phyloP scores from a whole-genome alignment of 2,329 filamentous ascomycete species.

The Trichoderma aggressivum region DNA sequence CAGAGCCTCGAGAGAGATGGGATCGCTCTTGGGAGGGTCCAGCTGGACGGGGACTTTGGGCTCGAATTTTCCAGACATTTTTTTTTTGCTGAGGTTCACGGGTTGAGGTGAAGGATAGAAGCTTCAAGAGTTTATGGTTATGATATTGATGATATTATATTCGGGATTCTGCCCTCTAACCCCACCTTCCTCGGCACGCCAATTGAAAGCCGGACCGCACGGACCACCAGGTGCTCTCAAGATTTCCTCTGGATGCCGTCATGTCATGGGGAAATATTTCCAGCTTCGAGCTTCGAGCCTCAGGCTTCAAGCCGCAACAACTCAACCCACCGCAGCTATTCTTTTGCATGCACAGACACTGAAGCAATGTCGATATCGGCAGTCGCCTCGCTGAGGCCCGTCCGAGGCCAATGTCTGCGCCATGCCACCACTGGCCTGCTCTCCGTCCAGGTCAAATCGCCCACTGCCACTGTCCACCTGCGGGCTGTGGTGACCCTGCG shows the following conservation, averaged over 20 bases:
- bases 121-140: not conserved
- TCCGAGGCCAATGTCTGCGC: conserved; percentile 31
- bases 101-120: not conserved
- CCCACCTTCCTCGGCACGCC: conserved; percentile 16
- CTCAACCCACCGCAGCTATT: not conserved
- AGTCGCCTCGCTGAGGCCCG: conserved; percentile 34
- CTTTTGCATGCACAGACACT: not conserved
- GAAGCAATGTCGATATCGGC: conserved; percentile 34
- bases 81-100: conserved; percentile 16
- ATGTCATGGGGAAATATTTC: conserved; percentile 12
- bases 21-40: conserved; percentile 80
- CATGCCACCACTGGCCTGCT: conserved; percentile 31
- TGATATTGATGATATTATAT: not conserved
- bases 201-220: conserved; percentile 14
- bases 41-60: conserved; percentile 75
- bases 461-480: conserved; percentile 28
- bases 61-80: conserved; percentile 66
- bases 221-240: conserved; percentile 21
- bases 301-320: not conserved
- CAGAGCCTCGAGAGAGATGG: conserved; percentile 76
- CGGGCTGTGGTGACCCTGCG: conserved; percentile 31
- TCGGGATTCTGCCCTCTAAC: not conserved
- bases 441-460: conserved; percentile 33
- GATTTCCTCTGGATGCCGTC: conserved; percentile 5
- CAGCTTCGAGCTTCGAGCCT: not conserved